Base-by-base conservation (phyloP, 345 rosid species). In the Populus simonii region DNA sequence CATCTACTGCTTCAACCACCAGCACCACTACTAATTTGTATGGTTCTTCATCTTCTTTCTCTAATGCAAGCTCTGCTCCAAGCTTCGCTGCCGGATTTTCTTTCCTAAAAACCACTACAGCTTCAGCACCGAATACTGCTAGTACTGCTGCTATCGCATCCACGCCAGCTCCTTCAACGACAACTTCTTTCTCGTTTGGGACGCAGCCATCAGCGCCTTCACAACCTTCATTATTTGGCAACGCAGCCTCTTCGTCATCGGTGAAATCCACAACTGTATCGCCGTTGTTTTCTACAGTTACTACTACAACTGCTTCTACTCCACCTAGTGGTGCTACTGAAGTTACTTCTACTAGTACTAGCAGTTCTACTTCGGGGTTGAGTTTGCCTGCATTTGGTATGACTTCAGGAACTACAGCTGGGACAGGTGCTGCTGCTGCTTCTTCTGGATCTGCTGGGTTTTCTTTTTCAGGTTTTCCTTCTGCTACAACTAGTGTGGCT, bases 391-490 rank as follows among this genome's bases (percentile, higher is more conserved):
- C 90, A 22, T 86, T 91, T 69, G 80, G 79, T 55, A 69, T 75
- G 62, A 38, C 77, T 72, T 78, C 89, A 49, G 38, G 87, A 47
- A 57, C 82, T 63, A 63, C 71, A 29, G 29, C 70, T 78, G 70
- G 76, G 39, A 29, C 81, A 12, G 66, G 83, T 55, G 74, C 73
- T 73, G 82, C 89, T 35, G 70, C 88, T 84, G 80, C 85, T 79
- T 31, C 86, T 49, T 62, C 88, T 17, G 63, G 71, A 29, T 72
- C 83, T 72, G 55, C 85, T 20, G 81, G 87, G 59, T 53, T 6
- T 66, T 87, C 94, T 20, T 88, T 87, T 80, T 70, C 84, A 41
- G 88, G 94, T 69, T 87, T 91, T 53, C 23, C 59, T 17, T 53
- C 59, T 83, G 87, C 89, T 18, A 84, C 76, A 76, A 74, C 82